phyloP scores from a whole-genome alignment of 2,329 filamentous ascomycete species.

The Fusarium protoensiforme region DNA sequence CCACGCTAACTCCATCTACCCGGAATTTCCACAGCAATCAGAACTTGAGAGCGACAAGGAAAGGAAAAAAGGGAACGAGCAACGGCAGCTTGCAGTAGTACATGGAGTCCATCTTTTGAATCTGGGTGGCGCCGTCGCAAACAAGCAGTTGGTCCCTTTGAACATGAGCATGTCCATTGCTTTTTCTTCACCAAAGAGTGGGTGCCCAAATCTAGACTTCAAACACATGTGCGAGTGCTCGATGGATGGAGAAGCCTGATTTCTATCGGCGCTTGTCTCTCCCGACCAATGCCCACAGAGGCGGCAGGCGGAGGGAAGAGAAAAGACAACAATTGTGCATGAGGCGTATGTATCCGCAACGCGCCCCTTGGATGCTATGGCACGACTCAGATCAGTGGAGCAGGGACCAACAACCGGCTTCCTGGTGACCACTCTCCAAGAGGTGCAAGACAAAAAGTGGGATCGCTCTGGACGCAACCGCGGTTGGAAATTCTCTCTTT shows the following conservation, averaged over 20 bases:
- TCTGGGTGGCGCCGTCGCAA: slow-evolving; percentile 3
- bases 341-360: slow-evolving; percentile 30
- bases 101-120: neutral
- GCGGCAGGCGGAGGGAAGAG: slow-evolving; percentile 37
- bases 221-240: slow-evolving; percentile 7
- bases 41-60: neutral
- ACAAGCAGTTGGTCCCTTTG: slow-evolving; percentile 13
- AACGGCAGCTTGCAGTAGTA: slow-evolving; percentile 18
- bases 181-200: slow-evolving; percentile 25
- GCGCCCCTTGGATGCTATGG: slow-evolving; percentile 17
- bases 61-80: slow-evolving; percentile 1
- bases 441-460: slow-evolving; percentile 9
- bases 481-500: slow-evolving; percentile 7
- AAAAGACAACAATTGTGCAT: slow-evolving; percentile 27
- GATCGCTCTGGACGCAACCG: neutral
- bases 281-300: slow-evolving; percentile 10
- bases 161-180: slow-evolving; percentile 15
- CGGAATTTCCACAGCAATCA: slow-evolving; percentile 12
- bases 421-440: slow-evolving; percentile 4
- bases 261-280: neutral
- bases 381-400: slow-evolving; percentile 14
- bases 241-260: slow-evolving; percentile 8
- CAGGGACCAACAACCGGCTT: slow-evolving; percentile 10
- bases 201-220: slow-evolving; percentile 14
- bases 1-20: slow-evolving; percentile 3